These are phyloP conservation scores for Orbilia ellipsospora DNA, from an alignment of 2,329 filamentous ascomycete species.

Conservation along the genomic window DNA sequence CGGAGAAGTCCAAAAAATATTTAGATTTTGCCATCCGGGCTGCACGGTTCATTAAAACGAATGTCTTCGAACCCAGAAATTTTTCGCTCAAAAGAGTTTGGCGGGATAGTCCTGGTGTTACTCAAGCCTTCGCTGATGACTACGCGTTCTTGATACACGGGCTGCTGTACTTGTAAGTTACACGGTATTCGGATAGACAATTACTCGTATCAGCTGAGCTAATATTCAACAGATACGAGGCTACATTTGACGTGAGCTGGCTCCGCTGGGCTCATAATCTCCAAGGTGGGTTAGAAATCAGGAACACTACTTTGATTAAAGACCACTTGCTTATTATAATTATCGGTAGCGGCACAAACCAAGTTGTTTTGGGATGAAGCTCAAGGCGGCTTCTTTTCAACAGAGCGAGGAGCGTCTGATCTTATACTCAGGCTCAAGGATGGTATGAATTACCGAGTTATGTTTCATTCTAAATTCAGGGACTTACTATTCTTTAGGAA, in stretches of 20 bases:
- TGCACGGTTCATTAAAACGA: constrained; percentile 76
- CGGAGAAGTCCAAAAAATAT: constrained; percentile 71
- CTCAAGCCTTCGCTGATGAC: constrained; percentile 86
- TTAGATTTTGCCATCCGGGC: constrained; percentile 74
- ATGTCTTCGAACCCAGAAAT: constrained; percentile 75
- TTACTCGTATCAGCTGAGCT: not conserved
- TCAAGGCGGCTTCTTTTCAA: constrained; percentile 76
- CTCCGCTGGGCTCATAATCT: constrained; percentile 83
- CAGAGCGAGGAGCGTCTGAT: constrained; percentile 71
- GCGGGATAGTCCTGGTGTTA: constrained; percentile 73
- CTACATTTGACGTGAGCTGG: constrained; percentile 79
- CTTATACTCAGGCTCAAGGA: constrained; percentile 89
- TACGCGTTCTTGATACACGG: constrained; percentile 90
- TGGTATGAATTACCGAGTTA: constrained; percentile 61
- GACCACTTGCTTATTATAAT: not conserved
- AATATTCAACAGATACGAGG: constrained; percentile 67
- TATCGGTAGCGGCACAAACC: constrained; percentile 74
- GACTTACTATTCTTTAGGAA: constrained; percentile 64
- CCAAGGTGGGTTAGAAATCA: constrained; percentile 70
- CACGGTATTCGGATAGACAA: not conserved
- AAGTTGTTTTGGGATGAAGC: constrained; percentile 78
- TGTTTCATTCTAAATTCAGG: constrained; percentile 1
- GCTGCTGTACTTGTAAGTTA: constrained; percentile 75
- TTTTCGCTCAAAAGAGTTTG: constrained; percentile 79
- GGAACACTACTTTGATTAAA: not conserved